These are phyloP conservation scores for Ceratobasidium sp. DNA, from an alignment of 1,284 basidiomycete species.

Conservation along the genomic window DNA sequence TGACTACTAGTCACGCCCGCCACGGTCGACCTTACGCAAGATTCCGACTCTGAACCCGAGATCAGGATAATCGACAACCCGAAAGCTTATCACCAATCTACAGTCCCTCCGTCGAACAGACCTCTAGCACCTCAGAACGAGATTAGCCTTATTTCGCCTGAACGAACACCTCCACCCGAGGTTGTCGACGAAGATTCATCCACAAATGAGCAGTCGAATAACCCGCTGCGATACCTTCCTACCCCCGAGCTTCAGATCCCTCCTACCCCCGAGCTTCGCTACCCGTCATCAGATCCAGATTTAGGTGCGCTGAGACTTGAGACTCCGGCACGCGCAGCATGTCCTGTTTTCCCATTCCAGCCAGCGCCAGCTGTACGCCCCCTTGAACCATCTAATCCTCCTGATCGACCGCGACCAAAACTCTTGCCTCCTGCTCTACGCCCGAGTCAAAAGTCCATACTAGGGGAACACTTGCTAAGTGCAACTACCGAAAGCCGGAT, in stretches of 20 bases:
- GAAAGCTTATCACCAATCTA: background rate
- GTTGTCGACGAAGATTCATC: background rate
- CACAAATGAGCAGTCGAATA: background rate
- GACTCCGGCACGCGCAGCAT: background rate
- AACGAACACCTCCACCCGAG: background rate
- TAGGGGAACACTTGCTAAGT: slow-evolving; percentile 10
- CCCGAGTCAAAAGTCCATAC: background rate
- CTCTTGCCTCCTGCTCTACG: slow-evolving; percentile 10
- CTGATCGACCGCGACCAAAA: background rate
- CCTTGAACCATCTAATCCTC: background rate
- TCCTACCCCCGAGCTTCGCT: slow-evolving; percentile 1
- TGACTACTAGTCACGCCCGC: no score
- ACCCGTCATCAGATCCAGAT: background rate
- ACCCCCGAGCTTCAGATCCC: background rate
- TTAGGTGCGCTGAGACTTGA: background rate
- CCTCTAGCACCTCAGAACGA: background rate
- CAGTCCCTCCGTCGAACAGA: background rate
- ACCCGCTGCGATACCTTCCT: background rate
- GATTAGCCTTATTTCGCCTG: background rate
- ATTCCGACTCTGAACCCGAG: slow-evolving; percentile 10
- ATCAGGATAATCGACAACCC: background rate
- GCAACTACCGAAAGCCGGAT: background rate
- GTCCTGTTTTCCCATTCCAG: slow-evolving; percentile 7
- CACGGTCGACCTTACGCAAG: background rate
- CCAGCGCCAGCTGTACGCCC: background rate